These are phyloP conservation scores for Coprinopsis sp. DNA, from an alignment of 768 basidiomycete genomes.

Conservation along the genomic window DNA sequence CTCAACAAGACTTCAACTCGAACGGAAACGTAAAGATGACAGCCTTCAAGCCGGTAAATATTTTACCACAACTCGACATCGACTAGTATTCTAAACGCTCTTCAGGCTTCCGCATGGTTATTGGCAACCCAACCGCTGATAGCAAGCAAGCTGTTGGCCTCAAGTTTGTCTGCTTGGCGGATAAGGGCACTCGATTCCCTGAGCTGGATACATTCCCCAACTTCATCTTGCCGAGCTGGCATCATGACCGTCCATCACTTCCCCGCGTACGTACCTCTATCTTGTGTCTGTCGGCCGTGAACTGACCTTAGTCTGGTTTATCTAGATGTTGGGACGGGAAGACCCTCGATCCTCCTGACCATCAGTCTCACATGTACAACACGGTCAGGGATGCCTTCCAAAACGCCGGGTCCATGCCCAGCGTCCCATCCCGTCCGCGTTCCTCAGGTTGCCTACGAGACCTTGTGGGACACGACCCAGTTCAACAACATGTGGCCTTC, in stretches of 20 bases:
- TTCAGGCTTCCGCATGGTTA: constrained; percentile 8
- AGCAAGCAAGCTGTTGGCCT: constrained; percentile 1
- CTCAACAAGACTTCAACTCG: constrained; percentile 5
- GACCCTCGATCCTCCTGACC: constrained; percentile 9
- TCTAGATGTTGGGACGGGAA: constrained; percentile 8
- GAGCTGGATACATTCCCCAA: constrained; percentile 9
- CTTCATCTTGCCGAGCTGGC: neutral
- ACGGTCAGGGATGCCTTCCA: constrained; percentile 6
- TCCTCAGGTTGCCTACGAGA: constrained; percentile 7
- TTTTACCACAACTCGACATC: neutral
- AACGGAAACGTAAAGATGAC: constrained; percentile 4
- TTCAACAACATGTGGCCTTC: constrained; percentile 6
- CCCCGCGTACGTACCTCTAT: constrained; percentile 1
- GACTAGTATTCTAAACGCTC: neutral
- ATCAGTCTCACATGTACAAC: constrained; percentile 10
- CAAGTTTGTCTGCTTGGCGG: constrained; percentile 6
- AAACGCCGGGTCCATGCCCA: constrained; percentile 5
- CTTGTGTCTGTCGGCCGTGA: neutral
- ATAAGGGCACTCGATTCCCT: constrained; percentile 6
- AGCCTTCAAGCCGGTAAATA: constrained; percentile 3
- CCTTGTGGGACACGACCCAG: constrained; percentile 7
- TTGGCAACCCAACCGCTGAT: constrained; percentile 7
- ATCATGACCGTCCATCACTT: constrained; percentile 11
- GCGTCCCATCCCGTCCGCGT: constrained; percentile 8
- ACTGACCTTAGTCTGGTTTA: neutral